Evolutionary conservation across 495 filamentous ascomycete genomes (phyloP).

Genomic region (Neurospora sp.): DNA sequence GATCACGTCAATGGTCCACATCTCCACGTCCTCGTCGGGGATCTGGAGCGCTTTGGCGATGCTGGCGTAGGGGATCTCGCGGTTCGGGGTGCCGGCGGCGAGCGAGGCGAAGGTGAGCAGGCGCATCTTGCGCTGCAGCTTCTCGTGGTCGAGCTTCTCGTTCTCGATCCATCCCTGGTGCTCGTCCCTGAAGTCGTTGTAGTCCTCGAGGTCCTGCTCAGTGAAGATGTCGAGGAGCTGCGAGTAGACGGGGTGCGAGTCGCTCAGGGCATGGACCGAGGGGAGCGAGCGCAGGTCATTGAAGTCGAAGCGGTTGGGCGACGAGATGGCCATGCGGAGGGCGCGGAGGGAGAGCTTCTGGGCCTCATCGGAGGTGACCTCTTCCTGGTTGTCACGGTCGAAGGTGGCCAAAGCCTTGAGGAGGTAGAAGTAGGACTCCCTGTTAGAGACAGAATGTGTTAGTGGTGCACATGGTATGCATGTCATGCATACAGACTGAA

Average conservation of each 20-base stretch:
- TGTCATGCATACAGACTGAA: neutral
- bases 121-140: conserved; percentile 79
- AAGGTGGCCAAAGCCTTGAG: conserved; percentile 77
- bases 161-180: conserved; percentile 73
- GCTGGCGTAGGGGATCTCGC: conserved; percentile 72
- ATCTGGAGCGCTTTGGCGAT: conserved; percentile 79
- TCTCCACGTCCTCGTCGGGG: conserved; percentile 72
- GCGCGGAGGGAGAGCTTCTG: conserved; percentile 76
- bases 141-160: conserved; percentile 50
- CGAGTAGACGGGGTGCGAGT: conserved; percentile 70
- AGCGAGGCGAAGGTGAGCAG: conserved; percentile 86
- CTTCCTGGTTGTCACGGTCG: conserved; percentile 46
- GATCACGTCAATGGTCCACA: conserved; percentile 98
- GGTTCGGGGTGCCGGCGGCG: conserved; percentile 68
- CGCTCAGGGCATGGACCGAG: conserved; percentile 72
- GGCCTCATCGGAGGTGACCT: conserved; percentile 57
- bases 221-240: conserved; percentile 94
- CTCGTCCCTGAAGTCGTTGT: conserved; percentile 82
- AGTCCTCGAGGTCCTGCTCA: conserved; percentile 85
- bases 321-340: conserved; percentile 67
- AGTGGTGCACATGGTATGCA: conserved; percentile 2
- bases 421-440: conserved; percentile 69
- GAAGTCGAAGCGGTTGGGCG: conserved; percentile 80
- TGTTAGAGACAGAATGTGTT: conserved; percentile 14
- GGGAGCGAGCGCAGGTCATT: conserved; percentile 82